Base-by-base conservation (phyloP, 1,284 basidiomycete species). In the Ceratobasidium sp. region DNA sequence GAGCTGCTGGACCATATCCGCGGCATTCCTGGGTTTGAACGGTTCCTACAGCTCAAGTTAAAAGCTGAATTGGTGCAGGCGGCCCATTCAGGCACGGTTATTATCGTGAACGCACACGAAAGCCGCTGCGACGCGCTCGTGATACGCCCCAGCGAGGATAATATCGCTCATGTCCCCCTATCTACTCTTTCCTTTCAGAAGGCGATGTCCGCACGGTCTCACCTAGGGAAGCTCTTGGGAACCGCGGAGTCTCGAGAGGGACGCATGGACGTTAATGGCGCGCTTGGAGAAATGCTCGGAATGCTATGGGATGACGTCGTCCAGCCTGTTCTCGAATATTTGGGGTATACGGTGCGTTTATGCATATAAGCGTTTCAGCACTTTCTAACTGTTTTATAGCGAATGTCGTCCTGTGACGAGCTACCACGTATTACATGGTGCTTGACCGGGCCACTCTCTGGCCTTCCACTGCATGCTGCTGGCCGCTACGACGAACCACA, bases 51-150 rank as follows among this genome's bases (percentile, higher is more conserved):
- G 16, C 74, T 64, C 3, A 16, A 48, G 41, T 30, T 33, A 48
- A 44, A 35, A 12, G 23, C 30, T 23, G 73, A 54, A 54, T n/a
- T 76, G 5, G 3, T 46, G 8, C 55, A 33, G 4, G 64, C 64
- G 12, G 64, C 74, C 18, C 48, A 41, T 23, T 35, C 30, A 4
- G 30, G 74, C 12, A 16, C 50, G 7, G 52, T 76, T 12, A 52
- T 76, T 14, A 18, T 66, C 6, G 41, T 76, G 3, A 76, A 76
- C n/a, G 23, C 44, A 14, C 71, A 76, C 27, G n/a, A 41, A 65
- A 59, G n/a, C n/a, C 64, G 64, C 27, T 76, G 64, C 64, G 74
- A 76, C 59, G 74, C 74, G 7, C 74, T 76, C 35, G 33, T 67
- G 16, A 30, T 76, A 14, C 46, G 33, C 2, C 38, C 64, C 20